These are phyloP conservation scores for Trichoderma polysporum DNA, from an alignment of 2,329 filamentous ascomycete genomes.

Conservation along the genomic window DNA sequence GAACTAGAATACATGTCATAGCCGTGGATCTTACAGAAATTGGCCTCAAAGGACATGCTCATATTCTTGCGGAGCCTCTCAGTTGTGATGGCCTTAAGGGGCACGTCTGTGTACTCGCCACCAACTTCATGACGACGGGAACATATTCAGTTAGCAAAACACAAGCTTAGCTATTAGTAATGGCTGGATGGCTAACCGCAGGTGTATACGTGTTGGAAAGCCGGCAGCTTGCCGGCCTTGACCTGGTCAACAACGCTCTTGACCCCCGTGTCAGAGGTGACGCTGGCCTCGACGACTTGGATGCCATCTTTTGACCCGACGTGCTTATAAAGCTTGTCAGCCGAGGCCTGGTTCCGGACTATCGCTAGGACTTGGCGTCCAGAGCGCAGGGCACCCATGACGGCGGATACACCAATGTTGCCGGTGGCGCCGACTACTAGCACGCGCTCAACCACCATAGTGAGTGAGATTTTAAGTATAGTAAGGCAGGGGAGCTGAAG, in stretches of 20 bases:
- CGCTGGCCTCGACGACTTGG: not conserved
- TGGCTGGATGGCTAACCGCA: not conserved
- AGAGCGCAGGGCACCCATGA: not conserved
- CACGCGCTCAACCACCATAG: too few relatives aligned
- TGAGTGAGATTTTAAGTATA: too few relatives aligned
- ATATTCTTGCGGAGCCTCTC: not conserved
- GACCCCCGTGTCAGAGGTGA: not conserved
- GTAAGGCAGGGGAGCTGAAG: too few relatives aligned
- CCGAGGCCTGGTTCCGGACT: not conserved
- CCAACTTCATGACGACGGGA: not conserved
- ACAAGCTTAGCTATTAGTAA: not conserved
- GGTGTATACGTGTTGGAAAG: not conserved
- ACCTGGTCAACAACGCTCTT: not conserved
- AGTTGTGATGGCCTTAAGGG: not conserved
- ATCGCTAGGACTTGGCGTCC: not conserved
- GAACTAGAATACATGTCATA: too few relatives aligned
- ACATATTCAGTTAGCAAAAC: not conserved
- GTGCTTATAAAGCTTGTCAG: not conserved
- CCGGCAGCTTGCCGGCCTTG: not conserved
- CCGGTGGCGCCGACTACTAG: not conserved
- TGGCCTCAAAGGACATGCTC: not conserved
- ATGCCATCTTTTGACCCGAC: not conserved
- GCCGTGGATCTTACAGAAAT: not conserved
- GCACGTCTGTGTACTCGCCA: not conserved
- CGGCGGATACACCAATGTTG: not conserved